These are phyloP conservation scores for Arachnomyces sp. DNA, from an alignment of 2,329 filamentous ascomycete genomes.

Conservation along the genomic window DNA sequence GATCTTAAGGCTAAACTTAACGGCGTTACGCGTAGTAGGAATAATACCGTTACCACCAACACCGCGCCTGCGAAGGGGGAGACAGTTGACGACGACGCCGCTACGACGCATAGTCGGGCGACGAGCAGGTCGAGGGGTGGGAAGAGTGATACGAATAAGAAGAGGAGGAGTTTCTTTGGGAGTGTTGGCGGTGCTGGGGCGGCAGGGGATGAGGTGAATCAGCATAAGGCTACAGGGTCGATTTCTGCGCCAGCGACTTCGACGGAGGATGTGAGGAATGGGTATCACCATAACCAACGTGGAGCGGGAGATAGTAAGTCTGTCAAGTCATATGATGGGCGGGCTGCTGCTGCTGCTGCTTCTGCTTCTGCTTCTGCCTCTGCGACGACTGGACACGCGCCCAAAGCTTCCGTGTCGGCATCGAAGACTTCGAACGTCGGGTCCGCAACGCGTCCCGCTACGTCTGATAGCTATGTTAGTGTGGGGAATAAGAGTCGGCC, in stretches of 20 bases:
- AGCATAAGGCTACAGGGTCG: not conserved
- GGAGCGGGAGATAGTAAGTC: too few relatives aligned
- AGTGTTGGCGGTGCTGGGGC: conserved; percentile 14
- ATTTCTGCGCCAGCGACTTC: conserved; percentile 7
- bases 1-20: conserved; percentile 13
- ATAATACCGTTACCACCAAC: conserved; percentile 6
- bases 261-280: conserved; percentile 15
- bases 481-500: not conserved
- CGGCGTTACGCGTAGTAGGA: conserved; percentile 12
- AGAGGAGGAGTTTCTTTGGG: conserved; percentile 34
- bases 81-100: conserved; percentile 27
- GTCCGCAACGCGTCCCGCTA: too few relatives aligned
- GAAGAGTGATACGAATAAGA: conserved; percentile 22
- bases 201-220: not conserved
- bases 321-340: too few relatives aligned
- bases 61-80: conserved; percentile 15
- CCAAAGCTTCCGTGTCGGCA: too few relatives aligned
- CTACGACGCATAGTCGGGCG: conserved; percentile 29
- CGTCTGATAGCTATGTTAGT: too few relatives aligned
- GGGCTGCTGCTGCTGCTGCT: too few relatives aligned
- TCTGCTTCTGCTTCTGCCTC: too few relatives aligned
- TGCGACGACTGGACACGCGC: too few relatives aligned
- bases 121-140: conserved; percentile 28
- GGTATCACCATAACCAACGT: too few relatives aligned
- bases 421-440: too few relatives aligned